These are phyloP conservation scores for Thyridium curvatum DNA, from an alignment of 2,329 filamentous ascomycete genomes.

Conservation along the genomic window DNA sequence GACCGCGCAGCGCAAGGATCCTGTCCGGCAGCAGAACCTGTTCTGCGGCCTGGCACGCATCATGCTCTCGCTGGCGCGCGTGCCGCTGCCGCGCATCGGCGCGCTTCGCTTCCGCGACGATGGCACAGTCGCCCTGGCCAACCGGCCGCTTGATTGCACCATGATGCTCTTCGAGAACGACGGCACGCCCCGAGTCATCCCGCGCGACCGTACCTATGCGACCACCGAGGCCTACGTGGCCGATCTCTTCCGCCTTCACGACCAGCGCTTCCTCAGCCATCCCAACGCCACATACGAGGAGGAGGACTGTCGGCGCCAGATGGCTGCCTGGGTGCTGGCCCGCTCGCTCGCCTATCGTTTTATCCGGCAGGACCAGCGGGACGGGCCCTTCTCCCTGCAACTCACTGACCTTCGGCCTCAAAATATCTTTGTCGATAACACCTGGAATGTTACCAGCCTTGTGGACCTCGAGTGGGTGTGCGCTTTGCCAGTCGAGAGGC, in stretches of 20 bases:
- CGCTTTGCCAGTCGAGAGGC: constrained; percentile 18
- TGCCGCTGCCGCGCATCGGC: constrained; percentile 19
- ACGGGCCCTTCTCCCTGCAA: constrained; percentile 17
- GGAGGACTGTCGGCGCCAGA: constrained; percentile 17
- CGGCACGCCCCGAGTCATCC: constrained; percentile 20
- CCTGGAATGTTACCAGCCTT: constrained; percentile 22
- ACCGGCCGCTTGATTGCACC: constrained; percentile 19
- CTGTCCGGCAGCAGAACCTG: constrained; percentile 15
- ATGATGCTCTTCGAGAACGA: constrained; percentile 24
- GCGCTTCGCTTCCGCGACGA: constrained; percentile 18
- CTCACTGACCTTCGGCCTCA: constrained; percentile 19
- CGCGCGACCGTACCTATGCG: constrained; percentile 18
- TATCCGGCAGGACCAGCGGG: constrained; percentile 7
- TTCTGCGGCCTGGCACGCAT: constrained; percentile 20
- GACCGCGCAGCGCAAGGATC: constrained; percentile 9
- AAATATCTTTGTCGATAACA: constrained; percentile 23
- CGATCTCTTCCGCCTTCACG: constrained; percentile 16
- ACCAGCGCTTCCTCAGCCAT: constrained; percentile 15
- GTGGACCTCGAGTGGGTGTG: constrained; percentile 23
- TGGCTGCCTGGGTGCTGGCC: constrained; percentile 15
- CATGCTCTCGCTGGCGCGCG: constrained; percentile 21
- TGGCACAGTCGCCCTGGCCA: constrained; percentile 23
- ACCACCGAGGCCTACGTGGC: constrained; percentile 17
- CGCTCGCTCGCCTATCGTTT: constrained; percentile 16
- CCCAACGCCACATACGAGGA: constrained; percentile 12